These are phyloP conservation scores for Shiraia bambusicola DNA, from an alignment of 2,329 filamentous ascomycete species.

Conservation along the genomic window DNA sequence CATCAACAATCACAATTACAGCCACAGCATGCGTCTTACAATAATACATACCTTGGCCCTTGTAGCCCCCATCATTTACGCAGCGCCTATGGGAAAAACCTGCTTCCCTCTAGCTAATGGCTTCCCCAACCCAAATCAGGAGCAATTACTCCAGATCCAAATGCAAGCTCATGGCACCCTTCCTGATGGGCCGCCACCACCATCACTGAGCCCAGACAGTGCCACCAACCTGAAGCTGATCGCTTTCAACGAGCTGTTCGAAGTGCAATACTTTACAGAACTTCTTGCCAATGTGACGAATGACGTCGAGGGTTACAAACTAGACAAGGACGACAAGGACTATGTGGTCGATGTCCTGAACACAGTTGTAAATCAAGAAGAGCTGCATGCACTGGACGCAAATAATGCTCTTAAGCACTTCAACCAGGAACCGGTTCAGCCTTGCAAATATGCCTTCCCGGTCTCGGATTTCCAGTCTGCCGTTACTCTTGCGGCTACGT, in stretches of 20 bases:
- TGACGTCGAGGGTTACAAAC: conserved; percentile 54
- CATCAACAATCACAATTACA: conserved; percentile 4
- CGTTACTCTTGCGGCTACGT: conserved; percentile 62
- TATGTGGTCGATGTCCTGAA: conserved; percentile 51
- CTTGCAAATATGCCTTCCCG: conserved; percentile 68
- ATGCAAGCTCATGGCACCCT: conserved; percentile 61
- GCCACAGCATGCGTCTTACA: conserved; percentile 27
- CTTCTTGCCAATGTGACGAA: conserved; percentile 66
- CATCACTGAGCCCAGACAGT: conserved; percentile 52
- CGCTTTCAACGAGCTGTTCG: conserved; percentile 71
- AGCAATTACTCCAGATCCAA: conserved; percentile 56
- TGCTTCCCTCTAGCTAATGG: conserved; percentile 54
- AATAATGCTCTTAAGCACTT: conserved; percentile 58
- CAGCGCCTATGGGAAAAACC: conserved; percentile 27
- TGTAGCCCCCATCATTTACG: conserved; percentile 18
- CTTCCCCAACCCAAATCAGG: conserved; percentile 59
- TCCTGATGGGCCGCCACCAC: conserved; percentile 58
- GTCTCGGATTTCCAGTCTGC: conserved; percentile 59
- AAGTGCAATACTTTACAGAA: conserved; percentile 67
- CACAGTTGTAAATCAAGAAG: conserved; percentile 64
- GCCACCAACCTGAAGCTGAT: conserved; percentile 64
- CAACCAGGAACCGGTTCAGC: conserved; percentile 55
- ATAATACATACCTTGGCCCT: conserved; percentile 21
- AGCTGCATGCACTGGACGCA: conserved; percentile 66
- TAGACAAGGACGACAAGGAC: conserved; percentile 44